Evolutionary conservation across 2,329 filamentous ascomycete genomes (phyloP), one percentile per base, ranked within the genome.

Genomic region (Fusarium tricinctum): DNA sequence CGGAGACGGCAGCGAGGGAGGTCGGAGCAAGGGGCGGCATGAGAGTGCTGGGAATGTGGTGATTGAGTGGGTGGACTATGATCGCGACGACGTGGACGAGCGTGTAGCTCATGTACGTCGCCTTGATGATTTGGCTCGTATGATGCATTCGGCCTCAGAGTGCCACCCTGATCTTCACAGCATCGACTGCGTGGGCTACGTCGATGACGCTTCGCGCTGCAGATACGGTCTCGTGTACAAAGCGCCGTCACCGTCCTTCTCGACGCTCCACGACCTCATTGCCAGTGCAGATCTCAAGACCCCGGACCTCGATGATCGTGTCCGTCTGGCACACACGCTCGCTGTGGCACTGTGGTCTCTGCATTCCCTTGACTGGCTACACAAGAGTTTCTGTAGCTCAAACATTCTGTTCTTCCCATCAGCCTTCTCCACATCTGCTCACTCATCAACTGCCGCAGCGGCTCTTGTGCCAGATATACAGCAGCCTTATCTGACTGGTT

Each of bases 371-470:
- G 84, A 85, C 72, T 86, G 84, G 84, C 79, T 86, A 40, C 84
- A 88, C 78, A 88, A 88, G 73, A 85, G 84, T 38, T 78, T 88
- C 15, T 84, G 85, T 51, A 81, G 79, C 56, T 75, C 82, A 58
- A 88, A 86, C 74, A 81, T 88, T 45, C 77, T 88, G 50, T 86
- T 88, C 77, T 87, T 85, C 73, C 82, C 79, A 8, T 81, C 80
- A 0, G 76, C 77, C 22, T 74, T 78, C 67, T 85, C 76, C 70
- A 74, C 57, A 15, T 68, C 72, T 8, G 71, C 74, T 7, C 67
- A 69, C 10, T 77, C 78, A 8, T 69, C 78, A 40, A 73, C 71
- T 66, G 82, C 64, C 70, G 76, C 68, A 75, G 80, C 73, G 54
- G 74, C 61, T n/a, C 70, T 78, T 43, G 74, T 81, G 4, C 80